A percentile compares a stretch with the other conserved stretches of the same genome.
phyloP scores from a whole-genome alignment of 768 basidiomycete genomes.

The Exidia glandulosa region DNA sequence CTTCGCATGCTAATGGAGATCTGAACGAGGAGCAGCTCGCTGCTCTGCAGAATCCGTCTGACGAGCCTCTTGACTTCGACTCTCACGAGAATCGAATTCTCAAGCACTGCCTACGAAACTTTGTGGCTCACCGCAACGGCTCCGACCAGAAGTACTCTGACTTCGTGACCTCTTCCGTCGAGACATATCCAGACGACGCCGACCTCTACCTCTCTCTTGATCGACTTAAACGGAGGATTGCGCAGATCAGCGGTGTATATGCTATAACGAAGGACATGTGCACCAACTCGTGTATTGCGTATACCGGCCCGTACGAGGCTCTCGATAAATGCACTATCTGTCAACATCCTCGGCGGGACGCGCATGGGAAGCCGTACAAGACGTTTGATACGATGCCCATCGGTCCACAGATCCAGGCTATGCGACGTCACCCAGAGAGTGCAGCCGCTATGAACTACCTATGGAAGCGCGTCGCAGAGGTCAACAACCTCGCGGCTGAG shows the following conservation, averaged over 20 bases:
- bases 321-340: slow-evolving; percentile 11
- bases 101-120: background rate
- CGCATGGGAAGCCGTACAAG: background rate
- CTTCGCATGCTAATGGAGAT: background rate
- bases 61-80: background rate
- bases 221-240: slow-evolving; percentile 17
- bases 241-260: slow-evolving; percentile 24
- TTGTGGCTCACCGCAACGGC: background rate
- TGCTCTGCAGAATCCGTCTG: background rate
- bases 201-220: slow-evolving; percentile 17
- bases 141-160: background rate
- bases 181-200: background rate
- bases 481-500: background rate
- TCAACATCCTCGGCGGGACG: slow-evolving; percentile 7
- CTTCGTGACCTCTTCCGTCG: background rate
- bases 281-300: slow-evolving; percentile 14
- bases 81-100: background rate
- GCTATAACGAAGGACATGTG: slow-evolving; percentile 20
- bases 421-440: slow-evolving; percentile 11
- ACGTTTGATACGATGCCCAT: slow-evolving; percentile 12
- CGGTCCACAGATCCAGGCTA: slow-evolving; percentile 11
- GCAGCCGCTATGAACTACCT: slow-evolving; percentile 19
- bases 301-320: slow-evolving; percentile 12
- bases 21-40: background rate
- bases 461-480: background rate